Base-by-base conservation (phyloP, 257 asterid genomes). In the Plantago ovata region DNA sequence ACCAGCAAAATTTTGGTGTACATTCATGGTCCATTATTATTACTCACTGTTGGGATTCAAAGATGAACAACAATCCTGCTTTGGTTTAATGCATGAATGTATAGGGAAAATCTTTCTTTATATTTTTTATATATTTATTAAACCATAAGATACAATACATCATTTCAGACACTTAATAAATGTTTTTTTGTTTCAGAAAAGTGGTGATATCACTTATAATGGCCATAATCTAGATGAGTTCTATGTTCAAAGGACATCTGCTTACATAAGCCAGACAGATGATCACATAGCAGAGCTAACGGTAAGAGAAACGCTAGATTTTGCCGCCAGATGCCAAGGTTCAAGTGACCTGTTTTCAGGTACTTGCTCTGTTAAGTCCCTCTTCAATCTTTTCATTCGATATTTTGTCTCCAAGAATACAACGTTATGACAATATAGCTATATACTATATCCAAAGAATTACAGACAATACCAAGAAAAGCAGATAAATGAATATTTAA, bases 321-420 rank as follows among this genome's bases (percentile, higher is more conserved):
- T 82, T 67, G 96, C 95, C n/a, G 96, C 96, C 55, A 64, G 94
- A 79, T 87, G 87, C 81, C 95, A 87, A 71, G 96, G 96, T 69
- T 74, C 95, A 69, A 82, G 81, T 63, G 84, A 82, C 68, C 79
- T 85, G 36, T 84, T 82, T 68, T 71, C 86, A 65, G 94, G 96
- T 82, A 67, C 24, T 62, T 14, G 59, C 58, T n/a, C 10, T 28
- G 36, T 28, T 7, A 43, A 14, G 21, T 45, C n/a, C 12, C 49
- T 11, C 10, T 24, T 48, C 12, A 21, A 41, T 39, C 38, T 20
- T 21, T 49, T 42, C 21, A 57, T 32, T 10, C 32, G 21, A 54
- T 6, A n/a, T 28, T 48, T 16, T 43, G n/a, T n/a, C n/a, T n/a
- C n/a, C n/a, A n/a, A n/a, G n/a, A n/a, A n/a, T n/a, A n/a, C n/a